Conservation (phyloP, 108 stramenopile genomes). For the Cylindrotheca closterium region DNA sequence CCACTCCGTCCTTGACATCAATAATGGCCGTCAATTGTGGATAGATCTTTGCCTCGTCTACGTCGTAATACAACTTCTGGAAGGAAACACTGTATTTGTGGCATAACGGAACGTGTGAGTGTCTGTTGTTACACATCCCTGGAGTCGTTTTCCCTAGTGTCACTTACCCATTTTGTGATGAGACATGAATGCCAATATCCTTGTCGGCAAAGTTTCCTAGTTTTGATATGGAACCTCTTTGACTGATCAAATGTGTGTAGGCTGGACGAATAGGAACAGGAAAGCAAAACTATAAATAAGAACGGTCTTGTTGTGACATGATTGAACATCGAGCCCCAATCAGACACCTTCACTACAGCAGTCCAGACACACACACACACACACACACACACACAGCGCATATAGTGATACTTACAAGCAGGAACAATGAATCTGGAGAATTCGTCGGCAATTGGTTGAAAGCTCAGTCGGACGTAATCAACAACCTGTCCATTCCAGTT, state of each 20-base stretch:
- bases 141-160: neutral
- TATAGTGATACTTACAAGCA: constrained; percentile 28
- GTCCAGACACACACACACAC: too few relatives aligned
- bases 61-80: constrained; percentile 61
- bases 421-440: constrained; percentile 53
- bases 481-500: constrained; percentile 17
- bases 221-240: neutral
- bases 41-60: constrained; percentile 38
- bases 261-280: constrained; percentile 12
- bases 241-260: constrained; percentile 4
- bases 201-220: constrained; percentile 13
- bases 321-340: neutral
- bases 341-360: too few relatives aligned
- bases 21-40: constrained; percentile 88
- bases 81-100: constrained; percentile 32
- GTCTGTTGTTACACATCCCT: neutral
- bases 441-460: constrained; percentile 42
- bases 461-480: constrained; percentile 37
- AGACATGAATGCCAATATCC: constrained; percentile 38
- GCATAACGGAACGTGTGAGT: neutral
- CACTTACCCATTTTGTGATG: constrained; percentile 35
- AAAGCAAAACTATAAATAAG: neutral
- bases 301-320: neutral
- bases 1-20: constrained; percentile 75
- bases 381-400: neutral